Conservation (phyloP, 1,284 basidiomycete genomes). For the Heterobasidion occidentale region DNA sequence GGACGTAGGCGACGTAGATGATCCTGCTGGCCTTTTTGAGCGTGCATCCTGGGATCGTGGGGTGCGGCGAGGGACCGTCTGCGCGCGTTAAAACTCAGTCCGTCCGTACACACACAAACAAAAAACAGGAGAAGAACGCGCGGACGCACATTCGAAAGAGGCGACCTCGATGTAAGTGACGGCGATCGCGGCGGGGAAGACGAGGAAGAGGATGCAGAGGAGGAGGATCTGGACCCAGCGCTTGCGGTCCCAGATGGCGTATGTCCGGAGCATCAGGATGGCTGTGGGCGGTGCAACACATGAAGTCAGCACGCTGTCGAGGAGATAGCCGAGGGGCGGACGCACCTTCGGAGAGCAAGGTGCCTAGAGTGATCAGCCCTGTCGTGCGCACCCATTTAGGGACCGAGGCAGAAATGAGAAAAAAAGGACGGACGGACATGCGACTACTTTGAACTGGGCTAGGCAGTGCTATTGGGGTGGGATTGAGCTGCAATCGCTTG, state of each 20-base stretch:
- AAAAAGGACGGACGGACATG: background rate
- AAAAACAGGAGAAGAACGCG: background rate
- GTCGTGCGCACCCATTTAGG: background rate
- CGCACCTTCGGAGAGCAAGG: background rate
- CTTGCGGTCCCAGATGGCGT: conserved; percentile 33
- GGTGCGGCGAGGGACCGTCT: conserved; percentile 5
- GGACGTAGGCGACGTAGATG: conserved; percentile 30
- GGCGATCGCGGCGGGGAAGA: conserved; percentile 23
- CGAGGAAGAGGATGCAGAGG: conserved; percentile 1
- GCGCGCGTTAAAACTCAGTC: background rate
- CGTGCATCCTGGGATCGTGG: conserved; percentile 18
- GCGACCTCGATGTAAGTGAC: conserved; percentile 25
- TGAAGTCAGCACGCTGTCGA: too few relatives aligned
- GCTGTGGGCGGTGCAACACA: conserved; percentile 2
- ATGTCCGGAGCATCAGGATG: conserved; percentile 33
- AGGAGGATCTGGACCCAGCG: conserved; percentile 20
- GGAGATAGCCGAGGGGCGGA: background rate
- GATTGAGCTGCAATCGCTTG: too few relatives aligned
- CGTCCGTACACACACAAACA: background rate
- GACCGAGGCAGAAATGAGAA: background rate
- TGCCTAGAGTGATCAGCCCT: background rate
- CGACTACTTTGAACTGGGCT: background rate
- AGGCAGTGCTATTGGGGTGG: too few relatives aligned
- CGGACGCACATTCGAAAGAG: conserved; percentile 25
- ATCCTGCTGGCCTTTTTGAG: conserved; percentile 24